Evolutionary conservation across 2,329 filamentous ascomycete species (phyloP), one percentile per base, ranked within the genome.

Genomic region (Colletotrichum navitas): DNA sequence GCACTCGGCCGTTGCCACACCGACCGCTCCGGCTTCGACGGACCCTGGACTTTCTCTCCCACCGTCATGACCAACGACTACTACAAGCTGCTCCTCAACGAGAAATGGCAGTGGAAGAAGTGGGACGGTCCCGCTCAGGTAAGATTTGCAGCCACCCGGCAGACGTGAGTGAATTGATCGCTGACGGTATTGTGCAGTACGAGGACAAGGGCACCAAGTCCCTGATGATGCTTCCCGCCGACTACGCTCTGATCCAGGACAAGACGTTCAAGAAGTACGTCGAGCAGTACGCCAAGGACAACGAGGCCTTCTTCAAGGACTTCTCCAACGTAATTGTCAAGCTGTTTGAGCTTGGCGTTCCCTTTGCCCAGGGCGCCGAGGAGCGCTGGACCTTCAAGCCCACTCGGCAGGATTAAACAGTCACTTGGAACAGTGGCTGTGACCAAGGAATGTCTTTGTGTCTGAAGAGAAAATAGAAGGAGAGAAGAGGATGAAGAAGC

Each of bases 151-250:
- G 8, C 24, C 41, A 45, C 29, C 10, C n/a, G 12, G 8, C 52
- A 52, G 6, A 12, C 24, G 43, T 43, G 10, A 32, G 34, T 29
- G 43, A 26, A 32, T 16, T n/a, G 24, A 43, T 18, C n/a, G 51
- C 52, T 49, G 32, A 55, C 39, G 10, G 47, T 29, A 49, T 34
- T 71, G 43, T 73, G 74, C 70, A 97, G 88, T 95, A 92, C 81
- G 91, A 97, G 85, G 95, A 98, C 85, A 93, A 93, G 85, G 89
- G 87, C 79, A 94, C 92, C 78, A 95, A 97, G 89, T 88, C 88
- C 52, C 85, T 98, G 77, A 98, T 99, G 96, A 98, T 99, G 95
- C 86, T 99, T 82, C 96, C 96, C 64, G 93, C 94, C 75, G 95
- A 99, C 80, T 91, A 97, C 84, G 92, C 92, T 68, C 87, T 98